These are phyloP conservation scores for Platanthera zijinensis DNA, from an alignment of 106 monocot genomes.

Conservation along the genomic window DNA sequence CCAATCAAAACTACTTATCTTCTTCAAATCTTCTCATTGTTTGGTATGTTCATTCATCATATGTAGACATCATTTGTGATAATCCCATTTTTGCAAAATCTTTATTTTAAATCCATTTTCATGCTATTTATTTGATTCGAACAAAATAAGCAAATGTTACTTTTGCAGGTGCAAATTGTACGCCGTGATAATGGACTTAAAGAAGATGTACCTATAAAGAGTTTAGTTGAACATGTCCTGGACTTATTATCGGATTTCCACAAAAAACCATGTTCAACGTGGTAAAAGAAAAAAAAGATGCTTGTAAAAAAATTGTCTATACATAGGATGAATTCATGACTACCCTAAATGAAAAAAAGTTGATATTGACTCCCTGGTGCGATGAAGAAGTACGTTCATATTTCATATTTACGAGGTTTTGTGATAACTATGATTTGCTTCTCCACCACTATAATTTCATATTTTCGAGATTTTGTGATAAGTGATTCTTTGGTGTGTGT, in stretches of 20 bases:
- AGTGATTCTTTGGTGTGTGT: no score
- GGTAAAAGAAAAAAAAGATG: slow-evolving; percentile 84
- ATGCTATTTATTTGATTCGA: neutral
- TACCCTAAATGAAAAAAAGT: slow-evolving; percentile 71
- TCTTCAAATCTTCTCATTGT: neutral
- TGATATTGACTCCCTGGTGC: slow-evolving; percentile 97
- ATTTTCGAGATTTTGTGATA: neutral
- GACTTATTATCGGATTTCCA: slow-evolving; percentile 53
- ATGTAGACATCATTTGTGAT: neutral
- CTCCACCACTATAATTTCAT: neutral
- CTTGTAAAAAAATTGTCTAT: slow-evolving; percentile 46
- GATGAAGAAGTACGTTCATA: slow-evolving; percentile 72
- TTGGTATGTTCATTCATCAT: neutral
- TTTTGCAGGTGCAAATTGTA: slow-evolving; percentile 66
- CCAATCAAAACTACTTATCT: neutral
- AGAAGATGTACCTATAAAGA: slow-evolving; percentile 43
- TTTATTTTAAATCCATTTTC: neutral
- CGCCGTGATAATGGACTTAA: slow-evolving; percentile 85
- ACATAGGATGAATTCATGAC: slow-evolving; percentile 86
- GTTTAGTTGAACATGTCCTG: slow-evolving; percentile 55
- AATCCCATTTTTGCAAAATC: neutral
- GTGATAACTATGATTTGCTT: neutral
- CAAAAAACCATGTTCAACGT: slow-evolving; percentile 60
- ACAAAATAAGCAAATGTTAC: neutral
- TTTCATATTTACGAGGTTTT: neutral